These are phyloP conservation scores for Phymatotrichopsis omnivora DNA, from an alignment of 2,329 filamentous ascomycete species.

Conservation along the genomic window DNA sequence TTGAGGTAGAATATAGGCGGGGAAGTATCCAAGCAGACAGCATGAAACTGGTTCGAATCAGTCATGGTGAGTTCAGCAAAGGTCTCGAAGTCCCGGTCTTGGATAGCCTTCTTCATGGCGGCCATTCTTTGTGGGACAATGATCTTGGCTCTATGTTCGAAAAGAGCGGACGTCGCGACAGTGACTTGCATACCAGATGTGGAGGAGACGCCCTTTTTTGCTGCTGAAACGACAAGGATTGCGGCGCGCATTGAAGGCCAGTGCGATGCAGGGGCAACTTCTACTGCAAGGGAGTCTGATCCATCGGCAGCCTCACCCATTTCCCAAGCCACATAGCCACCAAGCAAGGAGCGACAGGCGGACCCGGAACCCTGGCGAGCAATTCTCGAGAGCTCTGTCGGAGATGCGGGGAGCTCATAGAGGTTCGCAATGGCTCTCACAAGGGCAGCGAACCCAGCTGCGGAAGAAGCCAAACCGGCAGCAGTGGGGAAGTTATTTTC, in stretches of 20 bases:
- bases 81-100: conserved; percentile 65
- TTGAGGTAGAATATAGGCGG: conserved; percentile 99
- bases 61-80: conserved; percentile 92
- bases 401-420: conserved; percentile 71
- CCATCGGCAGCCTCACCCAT: conserved; percentile 67
- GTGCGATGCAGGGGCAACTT: conserved; percentile 78
- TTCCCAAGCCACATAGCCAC: conserved; percentile 93
- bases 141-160: conserved; percentile 60
- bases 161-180: conserved; percentile 80
- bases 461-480: conserved; percentile 69
- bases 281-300: conserved; percentile 74
- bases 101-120: conserved; percentile 73
- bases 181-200: conserved; percentile 97
- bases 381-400: conserved; percentile 75
- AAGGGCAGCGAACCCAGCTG: conserved; percentile 58
- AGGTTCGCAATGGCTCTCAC: conserved; percentile 84
- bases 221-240: conserved; percentile 81
- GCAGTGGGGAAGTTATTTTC: conserved; percentile 99
- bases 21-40: conserved; percentile 86
- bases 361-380: conserved; percentile 91
- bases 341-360: conserved; percentile 85
- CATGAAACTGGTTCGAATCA: conserved; percentile 95
- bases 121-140: conserved; percentile 78
- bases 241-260: conserved; percentile 94
- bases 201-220: conserved; percentile 90